Conservation (phyloP, 495 filamentous ascomycete species). For the Thozetella sp. region DNA sequence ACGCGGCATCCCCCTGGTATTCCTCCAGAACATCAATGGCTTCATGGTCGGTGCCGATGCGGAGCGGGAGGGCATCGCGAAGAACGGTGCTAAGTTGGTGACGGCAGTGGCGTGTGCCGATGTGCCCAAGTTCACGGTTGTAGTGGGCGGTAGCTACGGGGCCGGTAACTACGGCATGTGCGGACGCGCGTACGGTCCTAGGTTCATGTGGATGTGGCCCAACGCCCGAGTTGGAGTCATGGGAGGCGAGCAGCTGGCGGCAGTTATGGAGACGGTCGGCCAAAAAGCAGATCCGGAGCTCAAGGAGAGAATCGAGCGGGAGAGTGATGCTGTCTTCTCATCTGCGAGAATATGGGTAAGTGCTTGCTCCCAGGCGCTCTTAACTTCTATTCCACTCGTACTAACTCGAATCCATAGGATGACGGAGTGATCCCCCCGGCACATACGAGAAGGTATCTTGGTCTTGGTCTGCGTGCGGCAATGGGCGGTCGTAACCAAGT, state of each 20-base stretch:
- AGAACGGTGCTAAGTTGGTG: slow-evolving; percentile 96
- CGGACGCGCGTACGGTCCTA: slow-evolving; percentile 89
- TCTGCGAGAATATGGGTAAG: slow-evolving; percentile 85
- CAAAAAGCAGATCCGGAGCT: slow-evolving; percentile 80
- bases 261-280: slow-evolving; percentile 94
- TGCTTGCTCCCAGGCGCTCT: slow-evolving; percentile 7
- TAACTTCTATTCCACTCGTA: neutral
- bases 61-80: slow-evolving; percentile 93
- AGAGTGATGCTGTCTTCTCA: slow-evolving; percentile 87
- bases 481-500: slow-evolving; percentile 66
- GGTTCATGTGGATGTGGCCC: slow-evolving; percentile 97
- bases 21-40: slow-evolving; percentile 94
- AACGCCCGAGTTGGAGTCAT: slow-evolving; percentile 95
- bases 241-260: slow-evolving; percentile 89
- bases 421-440: slow-evolving; percentile 91
- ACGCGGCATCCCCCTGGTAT: slow-evolving; percentile 85
- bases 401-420: slow-evolving; percentile 50
- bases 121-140: slow-evolving; percentile 96
- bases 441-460: slow-evolving; percentile 83
- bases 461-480: slow-evolving; percentile 79
- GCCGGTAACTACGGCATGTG: slow-evolving; percentile 74
- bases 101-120: slow-evolving; percentile 94
- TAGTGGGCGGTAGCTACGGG: slow-evolving; percentile 88
- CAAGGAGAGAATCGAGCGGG: slow-evolving; percentile 82
- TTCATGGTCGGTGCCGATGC: slow-evolving; percentile 98